Conservation (phyloP, 2,329 filamentous ascomycete species). For the Fusarium mundagurra region DNA sequence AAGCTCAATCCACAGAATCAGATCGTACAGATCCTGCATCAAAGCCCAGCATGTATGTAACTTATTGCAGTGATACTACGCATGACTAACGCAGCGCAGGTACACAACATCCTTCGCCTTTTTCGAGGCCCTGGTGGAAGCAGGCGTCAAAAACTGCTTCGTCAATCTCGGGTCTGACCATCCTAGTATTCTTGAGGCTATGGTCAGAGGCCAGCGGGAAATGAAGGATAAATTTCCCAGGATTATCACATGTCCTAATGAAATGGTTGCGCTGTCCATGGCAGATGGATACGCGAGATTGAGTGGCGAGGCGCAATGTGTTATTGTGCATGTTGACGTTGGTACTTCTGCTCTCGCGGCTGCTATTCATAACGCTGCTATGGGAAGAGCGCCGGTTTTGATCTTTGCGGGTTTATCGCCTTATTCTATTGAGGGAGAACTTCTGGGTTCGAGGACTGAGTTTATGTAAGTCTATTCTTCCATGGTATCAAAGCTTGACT, state of each 20-base stretch:
- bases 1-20: neutral
- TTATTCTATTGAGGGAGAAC: constrained; percentile 50
- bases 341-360: constrained; percentile 41
- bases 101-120: constrained; percentile 22
- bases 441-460: constrained; percentile 13
- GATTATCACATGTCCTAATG: constrained; percentile 46
- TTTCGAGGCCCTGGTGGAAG: constrained; percentile 33
- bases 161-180: constrained; percentile 64
- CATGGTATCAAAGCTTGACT: neutral
- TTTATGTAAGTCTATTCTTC: neutral
- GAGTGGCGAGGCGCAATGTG: constrained; percentile 36
- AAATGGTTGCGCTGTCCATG: constrained; percentile 43
- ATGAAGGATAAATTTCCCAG: neutral
- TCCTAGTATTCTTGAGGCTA: constrained; percentile 44
- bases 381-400: constrained; percentile 45
- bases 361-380: constrained; percentile 44
- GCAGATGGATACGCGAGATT: constrained; percentile 44
- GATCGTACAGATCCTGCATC: neutral
- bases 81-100: neutral
- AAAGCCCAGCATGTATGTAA: neutral
- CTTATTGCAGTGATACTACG: fast-evolving
- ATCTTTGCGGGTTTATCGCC: constrained; percentile 58
- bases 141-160: constrained; percentile 61
- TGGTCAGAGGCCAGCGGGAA: constrained; percentile 40
- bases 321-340: constrained; percentile 45